Evolutionary conservation across 106 monocot genomes (phyloP), one percentile per base, ranked within the genome.

Genomic region (Acorus gramineus): DNA sequence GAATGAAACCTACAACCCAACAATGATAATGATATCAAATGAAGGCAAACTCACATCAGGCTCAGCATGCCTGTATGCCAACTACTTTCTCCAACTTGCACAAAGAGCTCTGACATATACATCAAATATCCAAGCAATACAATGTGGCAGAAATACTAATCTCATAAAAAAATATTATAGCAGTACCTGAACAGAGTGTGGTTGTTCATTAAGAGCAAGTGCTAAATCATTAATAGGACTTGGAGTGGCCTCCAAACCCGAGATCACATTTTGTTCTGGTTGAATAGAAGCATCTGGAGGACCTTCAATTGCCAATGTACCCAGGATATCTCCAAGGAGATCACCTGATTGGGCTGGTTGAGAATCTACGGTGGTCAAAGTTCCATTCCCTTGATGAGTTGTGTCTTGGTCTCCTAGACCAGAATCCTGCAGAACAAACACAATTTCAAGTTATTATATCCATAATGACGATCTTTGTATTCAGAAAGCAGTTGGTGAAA

Each of bases 321-420:
- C 86, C 60, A 98, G 79, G 57, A 98, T 80, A 78, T 98, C 96
- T 59, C 84, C 90, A 72, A 98, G 83, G 63, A 91, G 78, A 61
- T 88, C 96, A 66, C 72, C 74, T 70, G 85, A 77, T 56, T 79
- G 72, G 12, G 66, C 49, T 68, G 82, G 66, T 50, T 70, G 73
- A 57, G 83, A 59, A 67, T 82, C 83, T 64, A 70, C 57, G 70
- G 77, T 81, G 50, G 14, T 71, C 14, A 83, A 54, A 62, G 69
- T 47, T 9, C 85, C 96, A 85, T 91, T 88, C 52, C 66, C 82
- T 44, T 28, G 28, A 28, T 67, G 65, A n/a, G 72, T 5, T 4
- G 63, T 57, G 60, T 55, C 79, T 47, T 86, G 73, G 51, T 82
- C 86, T 1, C 14, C n/a, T 46, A 79, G 71, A 60, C 43, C 68